Conservation (phyloP, 192 early-diverging fungal genomes). For the Jimgerdemannia flammicorona region DNA sequence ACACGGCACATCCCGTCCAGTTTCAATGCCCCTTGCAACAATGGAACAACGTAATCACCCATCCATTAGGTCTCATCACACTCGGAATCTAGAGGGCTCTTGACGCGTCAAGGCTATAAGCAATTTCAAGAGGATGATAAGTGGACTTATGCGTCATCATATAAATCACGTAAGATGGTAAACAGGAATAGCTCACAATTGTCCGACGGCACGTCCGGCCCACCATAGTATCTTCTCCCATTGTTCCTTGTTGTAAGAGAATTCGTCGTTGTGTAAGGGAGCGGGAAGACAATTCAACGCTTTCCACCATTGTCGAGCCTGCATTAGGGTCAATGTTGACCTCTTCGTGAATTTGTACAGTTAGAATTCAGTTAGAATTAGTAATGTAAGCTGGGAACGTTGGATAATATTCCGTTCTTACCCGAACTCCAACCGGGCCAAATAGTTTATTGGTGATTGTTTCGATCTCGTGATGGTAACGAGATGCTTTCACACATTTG, state of each 20-base stretch:
- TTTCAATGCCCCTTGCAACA: constrained; percentile 20
- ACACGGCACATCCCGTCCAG: constrained; percentile 12
- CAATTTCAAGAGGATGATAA: not conserved
- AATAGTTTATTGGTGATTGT: constrained; percentile 17
- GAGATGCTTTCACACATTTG: constrained; percentile 8
- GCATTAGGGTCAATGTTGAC: constrained; percentile 11
- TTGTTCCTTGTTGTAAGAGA: constrained; percentile 5
- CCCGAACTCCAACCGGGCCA: constrained; percentile 10
- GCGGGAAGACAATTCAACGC: constrained; percentile 12
- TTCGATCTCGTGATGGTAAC: constrained; percentile 17
- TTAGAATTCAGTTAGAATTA: constrained; percentile 2
- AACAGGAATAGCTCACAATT: constrained; percentile 11
- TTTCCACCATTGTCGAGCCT: constrained; percentile 13
- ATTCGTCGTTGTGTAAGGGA: constrained; percentile 10
- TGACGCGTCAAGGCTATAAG: constrained; percentile 16
- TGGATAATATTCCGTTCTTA: constrained; percentile 10
- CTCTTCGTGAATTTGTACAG: constrained; percentile 13
- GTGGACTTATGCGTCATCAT: not conserved
- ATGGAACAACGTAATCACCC: constrained; percentile 15
- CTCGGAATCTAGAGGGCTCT: constrained; percentile 11
- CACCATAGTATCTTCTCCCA: constrained; percentile 14
- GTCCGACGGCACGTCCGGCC: constrained; percentile 9
- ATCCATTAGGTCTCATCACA: constrained; percentile 16
- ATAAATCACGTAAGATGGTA: not conserved
- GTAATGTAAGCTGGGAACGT: not conserved